A percentile compares a stretch with the other conserved stretches of the same genome.
Conservation (phyloP, 2,329 filamentous ascomycete genomes). For the Cladophialophora carrionii region DNA sequence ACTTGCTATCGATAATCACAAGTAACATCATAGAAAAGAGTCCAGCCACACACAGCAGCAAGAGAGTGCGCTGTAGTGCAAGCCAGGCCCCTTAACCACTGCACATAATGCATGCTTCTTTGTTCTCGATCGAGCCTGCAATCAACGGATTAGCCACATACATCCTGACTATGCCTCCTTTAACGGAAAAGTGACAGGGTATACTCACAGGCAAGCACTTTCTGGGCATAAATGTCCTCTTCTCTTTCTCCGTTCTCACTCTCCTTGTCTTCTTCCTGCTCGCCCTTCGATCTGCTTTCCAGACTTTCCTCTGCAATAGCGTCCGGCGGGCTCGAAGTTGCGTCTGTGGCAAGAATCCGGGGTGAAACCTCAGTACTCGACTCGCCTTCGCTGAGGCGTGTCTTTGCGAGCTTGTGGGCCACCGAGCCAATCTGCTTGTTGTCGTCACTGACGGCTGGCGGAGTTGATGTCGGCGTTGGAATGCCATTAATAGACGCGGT, state of each 20-base stretch:
- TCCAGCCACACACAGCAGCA: background rate
- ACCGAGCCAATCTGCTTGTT: conserved; percentile 60
- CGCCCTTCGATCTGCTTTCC: conserved; percentile 48
- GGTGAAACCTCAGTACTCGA: conserved; percentile 74
- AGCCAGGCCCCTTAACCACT: conserved; percentile 67
- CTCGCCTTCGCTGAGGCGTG: conserved; percentile 70
- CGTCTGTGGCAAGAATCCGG: conserved; percentile 74
- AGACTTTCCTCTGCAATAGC: conserved; percentile 66
- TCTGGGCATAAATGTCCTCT: conserved; percentile 92
- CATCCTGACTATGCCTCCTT: background rate
- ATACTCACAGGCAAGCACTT: conserved; percentile 79
- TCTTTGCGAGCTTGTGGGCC: conserved; percentile 30
- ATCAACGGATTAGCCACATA: conserved; percentile 14
- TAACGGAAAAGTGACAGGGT: no score
- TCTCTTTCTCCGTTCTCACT: conserved; percentile 75
- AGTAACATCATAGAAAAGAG: background rate
- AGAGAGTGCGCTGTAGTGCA: background rate
- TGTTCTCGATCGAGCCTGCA: conserved; percentile 90
- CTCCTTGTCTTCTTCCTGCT: conserved; percentile 73
- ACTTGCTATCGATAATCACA: conserved; percentile 3
- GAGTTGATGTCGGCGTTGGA: conserved; percentile 69
- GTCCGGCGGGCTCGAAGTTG: conserved; percentile 54
- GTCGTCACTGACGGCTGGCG: conserved; percentile 58
- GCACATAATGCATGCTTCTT: conserved; percentile 95
- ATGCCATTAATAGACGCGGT: conserved; percentile 61